Evolutionary conservation across 495 filamentous ascomycete genomes (phyloP).

Genomic region (Physcia stellaris): DNA sequence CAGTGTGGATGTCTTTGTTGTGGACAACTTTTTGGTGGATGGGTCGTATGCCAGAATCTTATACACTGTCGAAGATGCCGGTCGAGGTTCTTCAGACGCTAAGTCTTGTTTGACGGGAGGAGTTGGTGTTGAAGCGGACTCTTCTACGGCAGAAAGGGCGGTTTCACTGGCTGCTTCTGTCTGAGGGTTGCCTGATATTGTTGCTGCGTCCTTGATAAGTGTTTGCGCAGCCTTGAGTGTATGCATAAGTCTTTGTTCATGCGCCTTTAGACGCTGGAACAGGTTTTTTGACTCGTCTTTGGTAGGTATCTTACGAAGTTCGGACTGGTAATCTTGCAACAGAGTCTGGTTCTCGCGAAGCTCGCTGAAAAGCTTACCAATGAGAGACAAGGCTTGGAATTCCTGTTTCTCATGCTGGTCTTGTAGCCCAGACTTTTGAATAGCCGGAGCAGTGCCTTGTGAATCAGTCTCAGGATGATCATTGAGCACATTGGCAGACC

Average conservation of each 20-base stretch:
- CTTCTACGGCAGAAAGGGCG: not conserved
- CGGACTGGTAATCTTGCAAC: constrained; percentile 6
- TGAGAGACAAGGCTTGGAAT: constrained; percentile 13
- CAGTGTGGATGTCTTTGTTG: constrained; percentile 48
- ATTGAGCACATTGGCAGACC: too few relatives aligned
- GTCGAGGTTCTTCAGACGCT: not conserved
- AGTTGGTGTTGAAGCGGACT: not conserved
- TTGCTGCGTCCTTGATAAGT: not conserved
- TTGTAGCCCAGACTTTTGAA: not conserved
- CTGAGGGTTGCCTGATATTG: not conserved
- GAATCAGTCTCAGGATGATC: too few relatives aligned
- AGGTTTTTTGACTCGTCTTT: constrained; percentile 3
- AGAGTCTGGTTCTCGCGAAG: constrained; percentile 5
- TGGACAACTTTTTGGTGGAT: constrained; percentile 41
- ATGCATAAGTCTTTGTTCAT: not conserved
- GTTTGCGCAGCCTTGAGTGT: not conserved
- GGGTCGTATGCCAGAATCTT: constrained; percentile 64
- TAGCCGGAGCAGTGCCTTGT: too few relatives aligned
- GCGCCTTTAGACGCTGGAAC: not conserved
- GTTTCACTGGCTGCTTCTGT: not conserved
- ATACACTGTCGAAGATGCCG: constrained; percentile 36
- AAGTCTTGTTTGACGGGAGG: not conserved
- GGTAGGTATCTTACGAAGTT: not conserved
- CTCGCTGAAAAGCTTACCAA: constrained; percentile 5
- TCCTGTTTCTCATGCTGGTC: constrained; percentile 5